Conservation (phyloP, 2,329 filamentous ascomycete genomes). For the Fusarium siculi region DNA sequence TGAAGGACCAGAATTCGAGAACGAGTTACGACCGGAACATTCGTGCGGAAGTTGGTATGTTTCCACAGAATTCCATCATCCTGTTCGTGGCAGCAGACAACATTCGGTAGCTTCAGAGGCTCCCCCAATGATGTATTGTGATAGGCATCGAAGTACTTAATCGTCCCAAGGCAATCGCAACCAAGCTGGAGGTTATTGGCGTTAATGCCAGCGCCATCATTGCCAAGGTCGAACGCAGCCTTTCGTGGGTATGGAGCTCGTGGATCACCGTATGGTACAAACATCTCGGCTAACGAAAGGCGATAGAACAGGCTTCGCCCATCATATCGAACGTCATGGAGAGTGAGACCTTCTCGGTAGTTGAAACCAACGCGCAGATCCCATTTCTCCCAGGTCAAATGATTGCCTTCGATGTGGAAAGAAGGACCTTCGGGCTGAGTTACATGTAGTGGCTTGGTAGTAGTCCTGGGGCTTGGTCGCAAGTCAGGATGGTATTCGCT, state of each 20-base stretch:
- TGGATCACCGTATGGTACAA: conserved; percentile 68
- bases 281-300: conserved; percentile 73
- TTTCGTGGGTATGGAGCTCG: conserved; percentile 69
- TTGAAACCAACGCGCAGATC: conserved; percentile 75
- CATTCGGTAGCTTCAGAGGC: conserved; percentile 48
- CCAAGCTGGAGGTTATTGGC: conserved; percentile 74
- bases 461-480: conserved; percentile 36
- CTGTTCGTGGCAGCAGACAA: conserved; percentile 51
- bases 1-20: conserved; percentile 68
- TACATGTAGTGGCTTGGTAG: conserved; percentile 47
- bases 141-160: conserved; percentile 55
- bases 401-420: conserved; percentile 56
- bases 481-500: conserved; percentile 55
- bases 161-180: conserved; percentile 67
- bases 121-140: conserved; percentile 47
- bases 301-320: conserved; percentile 72
- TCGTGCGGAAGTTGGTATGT: conserved; percentile 68
- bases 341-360: conserved; percentile 72
- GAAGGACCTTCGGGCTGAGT: conserved; percentile 48
- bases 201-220: conserved; percentile 71
- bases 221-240: conserved; percentile 76
- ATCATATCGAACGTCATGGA: conserved; percentile 76
- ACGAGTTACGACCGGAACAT: conserved; percentile 64
- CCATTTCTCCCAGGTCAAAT: conserved; percentile 71
- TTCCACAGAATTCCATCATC: conserved; percentile 70